Percentiles rank a stretch among this genome's conserved stretches.
Evolutionary conservation across 345 rosid genomes (phyloP).

Genomic region (Moringa oleifera): DNA sequence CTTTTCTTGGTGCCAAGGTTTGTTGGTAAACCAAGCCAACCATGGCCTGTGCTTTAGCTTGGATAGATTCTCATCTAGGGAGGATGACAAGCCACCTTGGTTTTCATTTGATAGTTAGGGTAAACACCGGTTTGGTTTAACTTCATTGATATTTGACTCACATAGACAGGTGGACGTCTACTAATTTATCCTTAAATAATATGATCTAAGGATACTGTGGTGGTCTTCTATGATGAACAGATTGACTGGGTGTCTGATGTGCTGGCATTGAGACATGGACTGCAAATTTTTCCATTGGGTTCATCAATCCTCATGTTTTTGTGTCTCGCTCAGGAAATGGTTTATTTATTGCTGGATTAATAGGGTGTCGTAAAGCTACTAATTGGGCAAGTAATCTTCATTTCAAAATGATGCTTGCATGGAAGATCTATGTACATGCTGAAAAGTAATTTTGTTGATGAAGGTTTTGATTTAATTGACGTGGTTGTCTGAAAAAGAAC

Average conservation of each 20-base stretch:
- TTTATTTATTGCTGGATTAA: background rate
- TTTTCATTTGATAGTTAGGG: background rate
- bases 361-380: background rate
- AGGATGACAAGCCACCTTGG: no score
- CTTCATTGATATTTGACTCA: background rate
- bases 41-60: background rate
- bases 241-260: background rate
- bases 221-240: no score
- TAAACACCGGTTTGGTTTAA: background rate
- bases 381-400: background rate
- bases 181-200: no score
- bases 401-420: background rate
- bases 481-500: background rate
- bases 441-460: background rate
- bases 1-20: slow-evolving; percentile 8
- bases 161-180: background rate
- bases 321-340: no score
- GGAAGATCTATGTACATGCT: background rate
- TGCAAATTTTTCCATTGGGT: no score
- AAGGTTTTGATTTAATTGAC: background rate
- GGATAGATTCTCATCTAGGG: background rate
- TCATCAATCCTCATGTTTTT: no score
- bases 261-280: background rate
- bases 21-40: background rate
- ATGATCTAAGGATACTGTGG: background rate